Evolutionary conservation across 1,284 basidiomycete species (phyloP).

Genomic region (Volvariella volvacea): DNA sequence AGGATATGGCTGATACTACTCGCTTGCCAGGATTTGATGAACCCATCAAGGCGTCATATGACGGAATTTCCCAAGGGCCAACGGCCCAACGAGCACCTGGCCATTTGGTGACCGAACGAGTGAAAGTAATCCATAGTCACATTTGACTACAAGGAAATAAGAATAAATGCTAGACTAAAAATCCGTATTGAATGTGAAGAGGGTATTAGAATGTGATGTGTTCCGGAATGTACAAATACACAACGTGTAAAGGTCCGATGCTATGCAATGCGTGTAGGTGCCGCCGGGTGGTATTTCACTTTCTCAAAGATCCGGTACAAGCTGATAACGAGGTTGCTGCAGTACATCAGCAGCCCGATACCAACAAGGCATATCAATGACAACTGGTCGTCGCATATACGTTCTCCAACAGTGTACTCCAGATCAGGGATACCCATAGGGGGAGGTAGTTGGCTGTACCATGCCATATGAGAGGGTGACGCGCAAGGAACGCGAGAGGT

Average conservation of each 20-base stretch:
- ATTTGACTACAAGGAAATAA: too few species aligned
- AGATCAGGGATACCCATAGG: slow-evolving; percentile 32
- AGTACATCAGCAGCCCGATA: slow-evolving; percentile 71
- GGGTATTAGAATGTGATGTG: neutral
- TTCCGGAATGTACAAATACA: neutral
- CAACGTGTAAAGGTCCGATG: slow-evolving; percentile 4
- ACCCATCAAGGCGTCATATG: too few species aligned
- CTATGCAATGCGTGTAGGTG: slow-evolving; percentile 10
- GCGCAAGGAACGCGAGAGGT: slow-evolving; percentile 80
- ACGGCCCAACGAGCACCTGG: too few species aligned
- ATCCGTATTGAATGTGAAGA: slow-evolving; percentile 1
- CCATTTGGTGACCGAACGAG: too few species aligned
- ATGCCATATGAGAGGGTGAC: slow-evolving; percentile 46
- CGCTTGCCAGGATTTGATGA: too few species aligned
- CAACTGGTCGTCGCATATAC: slow-evolving; percentile 65
- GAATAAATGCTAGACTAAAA: neutral
- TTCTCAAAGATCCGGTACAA: slow-evolving; percentile 87
- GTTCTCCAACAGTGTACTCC: slow-evolving; percentile 45
- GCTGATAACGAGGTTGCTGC: slow-evolving; percentile 75
- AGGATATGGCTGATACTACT: too few species aligned
- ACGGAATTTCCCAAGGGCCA: too few species aligned
- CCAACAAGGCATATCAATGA: slow-evolving; percentile 71
- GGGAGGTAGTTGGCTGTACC: slow-evolving; percentile 62
- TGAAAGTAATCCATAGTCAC: too few species aligned
- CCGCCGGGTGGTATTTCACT: slow-evolving; percentile 54